Evolutionary conservation across 805 yeast genomes (phyloP).

Genomic region (Candida palmyrensis): DNA sequence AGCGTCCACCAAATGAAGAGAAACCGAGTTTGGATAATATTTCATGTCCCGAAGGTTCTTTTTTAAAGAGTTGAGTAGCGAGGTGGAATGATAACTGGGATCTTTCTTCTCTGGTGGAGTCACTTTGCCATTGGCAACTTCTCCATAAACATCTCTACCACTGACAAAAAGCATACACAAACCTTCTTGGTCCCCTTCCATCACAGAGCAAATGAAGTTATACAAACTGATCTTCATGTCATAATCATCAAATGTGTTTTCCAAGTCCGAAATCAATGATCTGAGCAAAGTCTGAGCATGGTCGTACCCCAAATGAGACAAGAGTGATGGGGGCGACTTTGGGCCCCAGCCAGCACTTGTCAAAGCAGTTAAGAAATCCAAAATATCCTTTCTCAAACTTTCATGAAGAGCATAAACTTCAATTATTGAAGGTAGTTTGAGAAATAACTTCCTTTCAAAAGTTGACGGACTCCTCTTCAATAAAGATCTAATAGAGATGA

Average conservation of each 20-base stretch:
- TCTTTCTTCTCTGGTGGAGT: slow-evolving; percentile 15
- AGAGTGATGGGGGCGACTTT: slow-evolving; percentile 54
- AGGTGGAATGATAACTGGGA: slow-evolving; percentile 12
- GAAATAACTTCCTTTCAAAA: slow-evolving; percentile 59
- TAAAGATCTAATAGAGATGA: slow-evolving; percentile 53
- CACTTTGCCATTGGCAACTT: slow-evolving; percentile 15
- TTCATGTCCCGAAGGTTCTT: slow-evolving; percentile 47
- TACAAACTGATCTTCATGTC: slow-evolving; percentile 51
- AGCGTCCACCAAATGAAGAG: slow-evolving; percentile 65
- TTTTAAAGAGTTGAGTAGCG: slow-evolving; percentile 55
- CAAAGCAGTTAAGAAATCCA: slow-evolving; percentile 53
- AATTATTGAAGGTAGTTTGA: slow-evolving; percentile 51
- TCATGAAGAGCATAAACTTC: slow-evolving; percentile 49
- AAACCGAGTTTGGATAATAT: slow-evolving; percentile 55
- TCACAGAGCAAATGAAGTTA: slow-evolving; percentile 60
- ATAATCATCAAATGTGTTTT: slow-evolving; percentile 49
- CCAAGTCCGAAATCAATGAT: slow-evolving; percentile 58
- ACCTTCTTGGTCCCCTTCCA: slow-evolving; percentile 75
- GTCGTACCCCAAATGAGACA: slow-evolving; percentile 73
- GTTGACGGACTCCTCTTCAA: slow-evolving; percentile 50
- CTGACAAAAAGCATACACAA: slow-evolving; percentile 65
- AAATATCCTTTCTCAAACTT: slow-evolving; percentile 43
- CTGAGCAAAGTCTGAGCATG: slow-evolving; percentile 55
- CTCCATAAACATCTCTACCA: slow-evolving; percentile 46
- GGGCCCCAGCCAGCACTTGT: slow-evolving; percentile 48